phyloP scores from a whole-genome alignment of 2,329 filamentous ascomycete genomes.

The Beauveria varroae region DNA sequence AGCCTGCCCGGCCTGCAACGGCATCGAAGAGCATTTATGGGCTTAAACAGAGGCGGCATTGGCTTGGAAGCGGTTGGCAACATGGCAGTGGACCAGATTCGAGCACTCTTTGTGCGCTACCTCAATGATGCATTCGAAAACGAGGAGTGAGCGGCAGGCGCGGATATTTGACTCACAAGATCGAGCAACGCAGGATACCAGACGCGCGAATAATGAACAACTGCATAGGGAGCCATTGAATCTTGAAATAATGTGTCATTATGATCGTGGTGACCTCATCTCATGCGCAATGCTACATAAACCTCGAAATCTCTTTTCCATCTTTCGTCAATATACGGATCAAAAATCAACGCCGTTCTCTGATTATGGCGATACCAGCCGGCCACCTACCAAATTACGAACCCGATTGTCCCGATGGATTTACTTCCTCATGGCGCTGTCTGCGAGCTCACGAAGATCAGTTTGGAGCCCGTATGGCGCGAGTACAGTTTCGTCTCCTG shows the following conservation, averaged over 20 bases:
- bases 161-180: background rate
- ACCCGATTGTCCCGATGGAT: background rate
- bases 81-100: slow-evolving; percentile 46
- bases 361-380: background rate
- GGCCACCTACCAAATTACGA: background rate
- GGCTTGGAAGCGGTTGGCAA: slow-evolving; percentile 48
- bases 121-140: slow-evolving; percentile 58
- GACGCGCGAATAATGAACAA: background rate
- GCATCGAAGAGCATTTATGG: slow-evolving; percentile 68
- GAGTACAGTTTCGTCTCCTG: background rate
- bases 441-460: background rate
- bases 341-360: background rate
- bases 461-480: background rate
- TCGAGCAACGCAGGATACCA: background rate
- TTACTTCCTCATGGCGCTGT: background rate
- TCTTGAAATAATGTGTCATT: background rate
- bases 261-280: background rate
- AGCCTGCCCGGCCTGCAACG: slow-evolving; percentile 71
- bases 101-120: slow-evolving; percentile 58
- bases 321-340: background rate
- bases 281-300: background rate
- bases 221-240: background rate
- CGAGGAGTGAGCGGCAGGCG: slow-evolving; percentile 33
- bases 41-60: slow-evolving; percentile 64
- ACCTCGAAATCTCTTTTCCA: background rate